Conservation (phyloP, 1,139 yeast species). For the Geotrichum cucujoidarum region DNA sequence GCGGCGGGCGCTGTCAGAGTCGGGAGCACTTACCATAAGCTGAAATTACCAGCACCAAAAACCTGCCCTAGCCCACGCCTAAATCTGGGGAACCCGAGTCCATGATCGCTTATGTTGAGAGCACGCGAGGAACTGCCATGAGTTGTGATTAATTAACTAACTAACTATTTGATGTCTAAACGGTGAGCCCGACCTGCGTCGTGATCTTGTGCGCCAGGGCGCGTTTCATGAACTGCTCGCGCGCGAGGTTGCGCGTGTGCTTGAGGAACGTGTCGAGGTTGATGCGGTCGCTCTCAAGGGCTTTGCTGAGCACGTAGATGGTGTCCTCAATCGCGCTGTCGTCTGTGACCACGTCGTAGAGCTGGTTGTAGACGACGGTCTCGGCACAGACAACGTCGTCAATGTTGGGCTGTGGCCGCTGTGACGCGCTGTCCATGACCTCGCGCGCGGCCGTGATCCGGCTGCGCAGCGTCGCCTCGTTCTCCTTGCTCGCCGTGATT, state of each 20-base stretch:
- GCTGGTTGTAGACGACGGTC: slow-evolving; percentile 46
- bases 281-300: slow-evolving; percentile 46
- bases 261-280: slow-evolving; percentile 46
- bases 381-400: slow-evolving; percentile 46
- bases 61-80: neutral
- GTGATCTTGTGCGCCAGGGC: slow-evolving; percentile 31
- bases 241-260: slow-evolving; percentile 58
- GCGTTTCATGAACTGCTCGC: slow-evolving; percentile 60
- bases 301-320: slow-evolving; percentile 53
- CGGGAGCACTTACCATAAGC: neutral
- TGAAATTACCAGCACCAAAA: neutral
- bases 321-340: slow-evolving; percentile 70
- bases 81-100: neutral
- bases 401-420: slow-evolving; percentile 35
- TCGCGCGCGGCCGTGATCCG: slow-evolving; percentile 32
- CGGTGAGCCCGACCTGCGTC: slow-evolving; percentile 19
- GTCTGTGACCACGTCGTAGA: slow-evolving; percentile 63
- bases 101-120: slow-evolving; percentile 17
- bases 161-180: too few relatives aligned
- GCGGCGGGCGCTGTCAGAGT: neutral
- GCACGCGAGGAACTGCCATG: slow-evolving; percentile 20
- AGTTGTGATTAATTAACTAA: too few relatives aligned
- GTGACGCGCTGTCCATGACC: slow-evolving; percentile 34
- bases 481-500: slow-evolving; percentile 34
- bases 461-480: slow-evolving; percentile 33